Percentiles rank a stretch among this genome's conserved stretches.
Conservation (phyloP, 83 land plant species). For the Thuja plicata region DNA sequence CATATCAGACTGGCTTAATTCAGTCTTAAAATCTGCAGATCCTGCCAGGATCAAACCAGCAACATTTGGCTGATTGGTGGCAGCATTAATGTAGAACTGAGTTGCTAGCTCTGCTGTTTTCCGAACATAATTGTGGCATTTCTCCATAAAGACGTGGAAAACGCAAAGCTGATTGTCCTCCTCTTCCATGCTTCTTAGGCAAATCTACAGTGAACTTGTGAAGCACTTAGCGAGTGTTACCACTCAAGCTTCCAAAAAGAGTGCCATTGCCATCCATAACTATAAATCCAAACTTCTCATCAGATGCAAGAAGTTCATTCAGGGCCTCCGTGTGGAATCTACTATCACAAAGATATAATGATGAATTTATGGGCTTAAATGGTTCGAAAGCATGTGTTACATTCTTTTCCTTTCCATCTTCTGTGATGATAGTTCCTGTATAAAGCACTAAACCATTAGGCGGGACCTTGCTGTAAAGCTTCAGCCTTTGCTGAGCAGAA, state of each 20-base stretch:
- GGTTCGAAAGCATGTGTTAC: slow-evolving; percentile 35
- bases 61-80: slow-evolving; percentile 44
- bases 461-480: slow-evolving; percentile 42
- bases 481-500: slow-evolving; percentile 45
- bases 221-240: slow-evolving; percentile 44
- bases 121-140: slow-evolving; percentile 39
- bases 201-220: slow-evolving; percentile 49
- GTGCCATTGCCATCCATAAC: slow-evolving; percentile 56
- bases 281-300: slow-evolving; percentile 51
- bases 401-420: slow-evolving; percentile 43
- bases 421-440: slow-evolving; percentile 42
- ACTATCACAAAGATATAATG: slow-evolving; percentile 39
- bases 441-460: slow-evolving; percentile 41
- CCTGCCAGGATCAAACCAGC: slow-evolving; percentile 41
- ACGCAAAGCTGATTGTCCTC: slow-evolving; percentile 52
- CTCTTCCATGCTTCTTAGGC: slow-evolving; percentile 46
- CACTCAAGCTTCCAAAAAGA: slow-evolving; percentile 49
- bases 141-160: slow-evolving; percentile 53
- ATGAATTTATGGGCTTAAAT: slow-evolving; percentile 31
- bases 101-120: slow-evolving; percentile 44
- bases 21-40: slow-evolving; percentile 50
- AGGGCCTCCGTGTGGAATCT: slow-evolving; percentile 52
- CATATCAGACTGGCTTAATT: slow-evolving; percentile 44
- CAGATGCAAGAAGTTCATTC: slow-evolving; percentile 44
- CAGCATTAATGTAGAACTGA: slow-evolving; percentile 34